Conservation (phyloP, 164 flowering plant species). For the Stephania cephalantha region DNA sequence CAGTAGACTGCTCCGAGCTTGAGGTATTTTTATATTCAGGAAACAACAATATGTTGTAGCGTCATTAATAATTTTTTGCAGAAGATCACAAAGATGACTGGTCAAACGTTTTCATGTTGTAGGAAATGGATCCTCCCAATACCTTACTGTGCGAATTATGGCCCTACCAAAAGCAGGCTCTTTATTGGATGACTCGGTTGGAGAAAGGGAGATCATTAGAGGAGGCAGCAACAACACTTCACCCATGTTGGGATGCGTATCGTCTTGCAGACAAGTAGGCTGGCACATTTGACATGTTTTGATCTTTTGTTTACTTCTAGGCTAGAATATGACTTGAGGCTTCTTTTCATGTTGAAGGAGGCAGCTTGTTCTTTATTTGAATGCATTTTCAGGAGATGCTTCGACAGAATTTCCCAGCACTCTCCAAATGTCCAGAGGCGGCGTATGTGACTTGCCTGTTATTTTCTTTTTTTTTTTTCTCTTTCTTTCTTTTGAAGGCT, state of each 20-base stretch:
- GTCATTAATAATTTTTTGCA: constrained; percentile 3
- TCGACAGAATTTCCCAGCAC: constrained; percentile 91
- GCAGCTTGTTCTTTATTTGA: constrained; percentile 66
- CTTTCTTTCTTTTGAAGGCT: too few relatives aligned
- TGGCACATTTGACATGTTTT: background rate
- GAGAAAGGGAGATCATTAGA: constrained; percentile 69
- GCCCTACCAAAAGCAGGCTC: constrained; percentile 96
- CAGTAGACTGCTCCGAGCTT: constrained; percentile 54
- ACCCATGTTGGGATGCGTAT: constrained; percentile 97
- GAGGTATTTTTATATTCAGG: constrained; percentile 44
- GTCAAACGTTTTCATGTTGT: constrained; percentile 6
- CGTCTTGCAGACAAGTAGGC: constrained; percentile 69
- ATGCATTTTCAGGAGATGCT: constrained; percentile 92
- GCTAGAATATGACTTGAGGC: constrained; percentile 1
- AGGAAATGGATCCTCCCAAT: constrained; percentile 92
- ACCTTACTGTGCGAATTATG: constrained; percentile 78
- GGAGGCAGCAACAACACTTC: constrained; percentile 75
- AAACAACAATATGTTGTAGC: background rate
- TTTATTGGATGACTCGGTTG: constrained; percentile 78
- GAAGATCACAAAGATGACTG: background rate
- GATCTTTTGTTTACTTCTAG: background rate
- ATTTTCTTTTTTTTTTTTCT: background rate
- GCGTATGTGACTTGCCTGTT: constrained; percentile 47
- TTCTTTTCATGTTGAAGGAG: constrained; percentile 47
- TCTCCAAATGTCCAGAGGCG: constrained; percentile 97